phyloP scores from a whole-genome alignment of 805 yeast genomes.

The Kluyveromyces lactis region DNA sequence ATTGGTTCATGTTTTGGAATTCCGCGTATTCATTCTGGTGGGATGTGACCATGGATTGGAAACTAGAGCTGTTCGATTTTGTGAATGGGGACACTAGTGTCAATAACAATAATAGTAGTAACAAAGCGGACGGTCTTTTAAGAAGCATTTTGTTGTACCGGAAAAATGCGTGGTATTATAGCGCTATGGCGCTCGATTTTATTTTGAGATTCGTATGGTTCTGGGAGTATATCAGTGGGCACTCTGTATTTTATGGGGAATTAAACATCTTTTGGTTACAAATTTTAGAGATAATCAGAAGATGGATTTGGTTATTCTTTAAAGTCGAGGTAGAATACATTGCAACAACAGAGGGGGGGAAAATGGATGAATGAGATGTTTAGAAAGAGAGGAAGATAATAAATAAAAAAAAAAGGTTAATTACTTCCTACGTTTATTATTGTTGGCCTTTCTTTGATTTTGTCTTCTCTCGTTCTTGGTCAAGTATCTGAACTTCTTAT shows the following conservation, averaged over 20 bases:
- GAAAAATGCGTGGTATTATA: conserved; percentile 36
- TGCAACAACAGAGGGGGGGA: not conserved
- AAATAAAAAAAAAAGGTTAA: too few species aligned
- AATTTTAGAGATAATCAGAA: conserved; percentile 64
- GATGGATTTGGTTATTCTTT: conserved; percentile 86
- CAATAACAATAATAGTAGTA: conserved; percentile 7
- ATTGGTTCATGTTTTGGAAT: conserved; percentile 44
- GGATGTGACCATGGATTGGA: conserved; percentile 93
- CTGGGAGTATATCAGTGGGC: conserved; percentile 38
- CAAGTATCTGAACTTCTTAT: conserved; percentile 83
- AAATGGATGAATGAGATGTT: conserved; percentile 3
- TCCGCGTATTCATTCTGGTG: conserved; percentile 76
- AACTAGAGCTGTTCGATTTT: conserved; percentile 44
- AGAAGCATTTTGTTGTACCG: conserved; percentile 21
- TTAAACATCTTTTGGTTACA: conserved; percentile 63
- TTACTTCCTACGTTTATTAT: conserved; percentile 30
- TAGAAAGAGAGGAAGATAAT: too few species aligned
- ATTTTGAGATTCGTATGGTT: conserved; percentile 72
- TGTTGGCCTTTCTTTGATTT: conserved; percentile 41
- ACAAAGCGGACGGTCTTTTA: conserved; percentile 3
- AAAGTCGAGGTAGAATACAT: conserved; percentile 71
- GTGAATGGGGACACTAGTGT: conserved; percentile 4
- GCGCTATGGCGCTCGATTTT: conserved; percentile 54
- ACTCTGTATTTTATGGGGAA: conserved; percentile 34
- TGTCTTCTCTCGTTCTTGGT: conserved; percentile 68